Evolutionary conservation across 2,329 filamentous ascomycete species (phyloP).

Genomic region (Balansia obtecta): DNA sequence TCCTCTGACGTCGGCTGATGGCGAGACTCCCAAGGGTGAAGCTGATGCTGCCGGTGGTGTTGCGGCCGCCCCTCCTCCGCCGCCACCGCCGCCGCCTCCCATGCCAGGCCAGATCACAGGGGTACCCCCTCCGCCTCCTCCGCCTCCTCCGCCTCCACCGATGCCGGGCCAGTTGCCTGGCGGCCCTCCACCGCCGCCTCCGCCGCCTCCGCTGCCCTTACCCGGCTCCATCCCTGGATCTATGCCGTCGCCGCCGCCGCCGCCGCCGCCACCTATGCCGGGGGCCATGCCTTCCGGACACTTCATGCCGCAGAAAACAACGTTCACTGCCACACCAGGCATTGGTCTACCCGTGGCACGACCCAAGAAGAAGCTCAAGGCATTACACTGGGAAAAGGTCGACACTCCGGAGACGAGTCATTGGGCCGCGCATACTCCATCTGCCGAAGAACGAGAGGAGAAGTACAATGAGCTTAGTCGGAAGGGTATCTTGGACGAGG

Average conservation of each 20-base stretch:
- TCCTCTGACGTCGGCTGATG: constrained; percentile 54
- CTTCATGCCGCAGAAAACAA: constrained; percentile 56
- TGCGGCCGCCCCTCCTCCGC: constrained; percentile 13
- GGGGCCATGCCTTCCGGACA: constrained; percentile 56
- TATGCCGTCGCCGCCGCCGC: constrained; percentile 29
- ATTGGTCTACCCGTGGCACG: constrained; percentile 68
- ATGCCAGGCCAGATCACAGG: constrained; percentile 29
- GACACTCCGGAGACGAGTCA: constrained; percentile 84
- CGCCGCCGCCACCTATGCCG: constrained; percentile 52
- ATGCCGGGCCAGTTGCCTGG: too few species aligned
- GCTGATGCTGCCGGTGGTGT: constrained; percentile 28
- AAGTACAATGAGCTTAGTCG: constrained; percentile 89
- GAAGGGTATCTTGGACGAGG: constrained; percentile 93
- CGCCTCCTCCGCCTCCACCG: constrained; percentile 16
- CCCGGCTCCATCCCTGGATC: constrained; percentile 32
- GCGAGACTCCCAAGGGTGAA: constrained; percentile 45
- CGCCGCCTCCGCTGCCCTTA: constrained; percentile 23
- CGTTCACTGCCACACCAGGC: constrained; percentile 39
- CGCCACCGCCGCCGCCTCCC: constrained; percentile 28
- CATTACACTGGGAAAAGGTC: constrained; percentile 97
- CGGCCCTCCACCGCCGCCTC: too few species aligned
- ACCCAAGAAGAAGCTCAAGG: constrained; percentile 99
- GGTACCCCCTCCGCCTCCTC: constrained; percentile 1
- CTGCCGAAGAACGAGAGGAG: constrained; percentile 81
- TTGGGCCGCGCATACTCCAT: constrained; percentile 79